Evolutionary conservation across 305 asterid species (phyloP).

Genomic region (Salvia sclarea): DNA sequence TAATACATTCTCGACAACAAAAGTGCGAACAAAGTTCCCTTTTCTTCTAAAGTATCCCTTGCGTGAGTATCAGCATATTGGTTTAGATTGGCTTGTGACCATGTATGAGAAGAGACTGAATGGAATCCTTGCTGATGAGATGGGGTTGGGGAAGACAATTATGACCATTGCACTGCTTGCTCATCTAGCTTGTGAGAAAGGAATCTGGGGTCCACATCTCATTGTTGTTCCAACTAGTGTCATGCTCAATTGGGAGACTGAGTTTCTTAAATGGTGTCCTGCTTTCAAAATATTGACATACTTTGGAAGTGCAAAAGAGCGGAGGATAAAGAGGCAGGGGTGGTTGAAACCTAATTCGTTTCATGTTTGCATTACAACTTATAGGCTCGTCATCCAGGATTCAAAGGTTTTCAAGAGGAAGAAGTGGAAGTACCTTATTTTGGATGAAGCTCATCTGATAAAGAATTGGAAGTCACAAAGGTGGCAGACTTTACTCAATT

Average conservation of each 20-base stretch:
- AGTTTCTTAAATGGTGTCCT: slow-evolving; percentile 99
- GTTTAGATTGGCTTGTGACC: slow-evolving; percentile 99
- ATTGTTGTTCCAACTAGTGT: slow-evolving; percentile 99
- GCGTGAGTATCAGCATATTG: slow-evolving; percentile 99
- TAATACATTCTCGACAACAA: slow-evolving; percentile 89
- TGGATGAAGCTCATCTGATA: slow-evolving; percentile 98
- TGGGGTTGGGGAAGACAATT: slow-evolving; percentile 99
- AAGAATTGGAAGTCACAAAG: slow-evolving; percentile 99
- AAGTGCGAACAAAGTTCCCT: slow-evolving; percentile 96
- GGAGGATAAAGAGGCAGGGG: slow-evolving; percentile 93
- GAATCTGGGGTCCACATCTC: slow-evolving; percentile 99
- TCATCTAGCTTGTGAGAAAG: slow-evolving; percentile 94
- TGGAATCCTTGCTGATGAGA: slow-evolving; percentile 99
- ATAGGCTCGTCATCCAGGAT: slow-evolving; percentile 98
- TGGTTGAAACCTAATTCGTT: slow-evolving; percentile 96
- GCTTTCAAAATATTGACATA: slow-evolving; percentile 98
- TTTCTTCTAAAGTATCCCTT: slow-evolving; percentile 94
- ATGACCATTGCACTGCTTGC: slow-evolving; percentile 99
- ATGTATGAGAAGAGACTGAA: slow-evolving; percentile 99
- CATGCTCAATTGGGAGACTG: slow-evolving; percentile 99
- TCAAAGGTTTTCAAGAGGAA: slow-evolving; percentile 95
- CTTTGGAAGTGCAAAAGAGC: slow-evolving; percentile 99
- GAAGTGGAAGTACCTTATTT: slow-evolving; percentile 97
- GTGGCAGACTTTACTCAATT: slow-evolving; percentile 98
- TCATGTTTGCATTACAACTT: slow-evolving; percentile 96